A percentile compares a stretch with the other conserved stretches of the same genome.
These are phyloP conservation scores for Venturia carpophila DNA, from an alignment of 2,329 filamentous ascomycete species.

Conservation along the genomic window DNA sequence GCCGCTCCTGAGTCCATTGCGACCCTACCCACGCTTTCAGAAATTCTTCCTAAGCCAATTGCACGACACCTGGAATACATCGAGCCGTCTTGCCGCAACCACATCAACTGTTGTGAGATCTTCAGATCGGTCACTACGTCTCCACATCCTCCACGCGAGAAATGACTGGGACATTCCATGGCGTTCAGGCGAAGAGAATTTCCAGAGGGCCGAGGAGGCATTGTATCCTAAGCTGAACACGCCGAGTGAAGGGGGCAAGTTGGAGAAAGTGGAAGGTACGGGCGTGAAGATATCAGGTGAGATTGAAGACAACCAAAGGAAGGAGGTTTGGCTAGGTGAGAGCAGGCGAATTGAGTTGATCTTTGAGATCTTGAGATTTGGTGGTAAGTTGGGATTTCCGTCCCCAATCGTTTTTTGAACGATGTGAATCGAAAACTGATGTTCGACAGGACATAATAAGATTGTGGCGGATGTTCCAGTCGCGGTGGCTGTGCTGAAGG, in stretches of 20 bases:
- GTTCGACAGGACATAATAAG: conserved; percentile 55
- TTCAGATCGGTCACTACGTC: background rate
- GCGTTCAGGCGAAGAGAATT: conserved; percentile 58
- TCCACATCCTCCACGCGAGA: conserved; percentile 70
- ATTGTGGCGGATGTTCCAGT: conserved; percentile 60
- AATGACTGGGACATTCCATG: conserved; percentile 80
- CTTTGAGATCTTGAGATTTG: conserved; percentile 38
- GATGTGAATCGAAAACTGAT: background rate
- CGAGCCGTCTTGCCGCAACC: conserved; percentile 49
- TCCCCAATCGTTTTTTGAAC: background rate
- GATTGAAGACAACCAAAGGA: background rate
- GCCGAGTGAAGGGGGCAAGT: conserved; percentile 24
- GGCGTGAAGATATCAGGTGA: conserved; percentile 18
- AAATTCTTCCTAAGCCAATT: conserved; percentile 55
- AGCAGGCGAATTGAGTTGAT: conserved; percentile 10
- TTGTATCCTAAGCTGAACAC: conserved; percentile 29
- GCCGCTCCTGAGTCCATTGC: conserved; percentile 70
- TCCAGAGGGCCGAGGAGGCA: conserved; percentile 51
- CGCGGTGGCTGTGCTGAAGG: conserved; percentile 55
- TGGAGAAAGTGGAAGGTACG: conserved; percentile 21
- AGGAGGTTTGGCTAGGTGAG: conserved; percentile 1
- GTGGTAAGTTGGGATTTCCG: conserved; percentile 28
- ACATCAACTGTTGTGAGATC: conserved; percentile 36
- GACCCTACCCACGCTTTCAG: conserved; percentile 56
- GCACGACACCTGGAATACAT: conserved; percentile 75